A percentile compares a stretch with the other conserved stretches of the same genome.
Evolutionary conservation across 148 eudicot species (phyloP).

Genomic region (Fagopyrum esculentum): DNA sequence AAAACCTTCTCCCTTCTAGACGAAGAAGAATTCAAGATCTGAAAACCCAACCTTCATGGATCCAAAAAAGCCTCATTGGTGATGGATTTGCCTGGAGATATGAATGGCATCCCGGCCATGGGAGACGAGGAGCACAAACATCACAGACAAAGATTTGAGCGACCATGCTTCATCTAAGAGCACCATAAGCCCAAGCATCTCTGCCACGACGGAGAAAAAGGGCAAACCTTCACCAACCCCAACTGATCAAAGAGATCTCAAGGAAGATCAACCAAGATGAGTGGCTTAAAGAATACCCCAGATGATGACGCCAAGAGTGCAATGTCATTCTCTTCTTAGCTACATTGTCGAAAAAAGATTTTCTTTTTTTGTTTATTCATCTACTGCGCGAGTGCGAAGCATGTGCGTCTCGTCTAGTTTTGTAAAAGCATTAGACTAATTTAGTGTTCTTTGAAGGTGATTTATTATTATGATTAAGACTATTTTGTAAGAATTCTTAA

Average conservation of each 20-base stretch:
- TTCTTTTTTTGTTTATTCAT: too few relatives aligned
- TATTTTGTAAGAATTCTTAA: too few relatives aligned
- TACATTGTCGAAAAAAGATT: too few relatives aligned
- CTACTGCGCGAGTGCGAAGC: too few relatives aligned
- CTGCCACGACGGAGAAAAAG: slow-evolving; percentile 27
- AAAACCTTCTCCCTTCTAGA: slow-evolving; percentile 32
- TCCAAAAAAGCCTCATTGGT: slow-evolving; percentile 90
- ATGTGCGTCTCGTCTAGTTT: too few relatives aligned
- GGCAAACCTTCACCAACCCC: slow-evolving; percentile 32
- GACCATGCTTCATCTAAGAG: slow-evolving; percentile 43
- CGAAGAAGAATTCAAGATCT: slow-evolving; percentile 53
- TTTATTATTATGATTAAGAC: too few relatives aligned
- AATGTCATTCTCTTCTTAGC: too few relatives aligned
- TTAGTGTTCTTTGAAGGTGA: too few relatives aligned
- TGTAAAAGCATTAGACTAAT: too few relatives aligned
- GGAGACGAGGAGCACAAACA: slow-evolving; percentile 38
- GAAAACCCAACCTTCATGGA: slow-evolving; percentile 67
- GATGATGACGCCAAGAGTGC: slow-evolving; percentile 54
- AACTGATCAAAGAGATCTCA: slow-evolving; percentile 19
- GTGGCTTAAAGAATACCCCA: slow-evolving; percentile 31
- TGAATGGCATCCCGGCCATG: slow-evolving; percentile 96
- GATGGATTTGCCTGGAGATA: slow-evolving; percentile 95
- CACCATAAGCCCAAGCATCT: slow-evolving; percentile 24
- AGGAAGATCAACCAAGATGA: slow-evolving; percentile 25
- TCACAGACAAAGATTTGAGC: slow-evolving; percentile 27